phyloP scores from a whole-genome alignment of 495 filamentous ascomycete species.

The Tuber umbilicatum region DNA sequence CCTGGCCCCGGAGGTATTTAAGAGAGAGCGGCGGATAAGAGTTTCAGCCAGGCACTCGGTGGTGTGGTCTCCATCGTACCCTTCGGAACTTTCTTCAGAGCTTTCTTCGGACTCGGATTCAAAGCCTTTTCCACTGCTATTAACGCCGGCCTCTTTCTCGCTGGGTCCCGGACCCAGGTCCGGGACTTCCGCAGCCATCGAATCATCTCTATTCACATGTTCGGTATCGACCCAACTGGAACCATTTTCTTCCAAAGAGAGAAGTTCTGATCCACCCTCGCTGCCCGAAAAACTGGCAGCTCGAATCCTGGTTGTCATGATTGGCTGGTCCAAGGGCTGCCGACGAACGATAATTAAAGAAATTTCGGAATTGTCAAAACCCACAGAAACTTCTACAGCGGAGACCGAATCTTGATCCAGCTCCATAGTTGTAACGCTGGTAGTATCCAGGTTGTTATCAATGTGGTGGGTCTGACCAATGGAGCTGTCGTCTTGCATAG shows the following conservation, averaged over 20 bases:
- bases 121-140: not conserved
- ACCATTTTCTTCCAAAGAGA: not conserved
- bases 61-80: not conserved
- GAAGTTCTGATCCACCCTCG: not conserved
- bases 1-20: not conserved
- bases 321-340: not conserved
- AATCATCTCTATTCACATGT: not conserved
- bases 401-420: not conserved
- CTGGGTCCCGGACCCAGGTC: too few species aligned
- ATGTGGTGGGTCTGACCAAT: not conserved
- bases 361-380: not conserved
- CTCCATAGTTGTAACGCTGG: not conserved
- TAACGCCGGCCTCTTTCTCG: not conserved
- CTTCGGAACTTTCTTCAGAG: not conserved
- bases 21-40: not conserved
- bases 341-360: not conserved
- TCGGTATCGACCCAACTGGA: not conserved
- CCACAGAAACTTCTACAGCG: not conserved
- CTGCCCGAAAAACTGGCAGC: not conserved
- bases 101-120: not conserved
- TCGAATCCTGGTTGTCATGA: not conserved
- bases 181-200: too few species aligned
- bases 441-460: not conserved
- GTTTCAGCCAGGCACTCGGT: not conserved
- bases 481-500: not conserved